Evolutionary conservation across 1,139 yeast species (phyloP).

Genomic region (Magnusiomyces sp.): DNA sequence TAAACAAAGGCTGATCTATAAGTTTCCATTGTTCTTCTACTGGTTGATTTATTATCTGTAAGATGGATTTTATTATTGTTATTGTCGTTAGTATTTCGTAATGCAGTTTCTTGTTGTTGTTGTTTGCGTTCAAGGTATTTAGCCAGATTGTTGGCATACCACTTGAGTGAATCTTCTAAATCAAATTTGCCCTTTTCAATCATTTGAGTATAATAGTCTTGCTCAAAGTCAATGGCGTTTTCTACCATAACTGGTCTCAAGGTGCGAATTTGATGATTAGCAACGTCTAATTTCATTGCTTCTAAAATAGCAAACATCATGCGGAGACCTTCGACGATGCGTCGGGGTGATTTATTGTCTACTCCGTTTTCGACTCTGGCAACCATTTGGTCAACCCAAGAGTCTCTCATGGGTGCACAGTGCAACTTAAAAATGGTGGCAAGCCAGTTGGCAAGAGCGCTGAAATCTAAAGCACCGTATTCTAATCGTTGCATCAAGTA

Average conservation of each 20-base stretch:
- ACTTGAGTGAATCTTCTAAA: constrained; percentile 55
- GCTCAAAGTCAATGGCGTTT: constrained; percentile 87
- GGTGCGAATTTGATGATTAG: constrained; percentile 86
- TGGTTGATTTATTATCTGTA: too few relatives aligned
- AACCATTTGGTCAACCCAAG: constrained; percentile 82
- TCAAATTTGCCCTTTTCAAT: constrained; percentile 59
- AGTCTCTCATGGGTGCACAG: constrained; percentile 94
- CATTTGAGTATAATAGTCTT: constrained; percentile 72
- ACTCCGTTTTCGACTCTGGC: constrained; percentile 57
- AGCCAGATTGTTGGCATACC: constrained; percentile 42
- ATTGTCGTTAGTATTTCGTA: too few relatives aligned
- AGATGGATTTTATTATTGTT: too few relatives aligned
- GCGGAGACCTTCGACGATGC: constrained; percentile 69
- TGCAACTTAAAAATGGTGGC: constrained; percentile 68
- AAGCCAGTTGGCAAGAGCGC: constrained; percentile 61
- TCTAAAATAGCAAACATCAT: constrained; percentile 77
- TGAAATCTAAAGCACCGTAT: constrained; percentile 61
- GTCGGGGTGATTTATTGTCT: constrained; percentile 42
- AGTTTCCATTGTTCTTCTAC: not conserved
- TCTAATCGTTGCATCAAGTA: constrained; percentile 66
- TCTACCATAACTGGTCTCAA: constrained; percentile 81
- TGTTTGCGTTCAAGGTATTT: constrained; percentile 1
- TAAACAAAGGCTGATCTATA: constrained; percentile 30
- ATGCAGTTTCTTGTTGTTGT: constrained; percentile 2
- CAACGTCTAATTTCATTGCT: constrained; percentile 94